phyloP scores from a whole-genome alignment of 2,329 filamentous ascomycete species.

The Ophiocordyceps sinensis region DNA sequence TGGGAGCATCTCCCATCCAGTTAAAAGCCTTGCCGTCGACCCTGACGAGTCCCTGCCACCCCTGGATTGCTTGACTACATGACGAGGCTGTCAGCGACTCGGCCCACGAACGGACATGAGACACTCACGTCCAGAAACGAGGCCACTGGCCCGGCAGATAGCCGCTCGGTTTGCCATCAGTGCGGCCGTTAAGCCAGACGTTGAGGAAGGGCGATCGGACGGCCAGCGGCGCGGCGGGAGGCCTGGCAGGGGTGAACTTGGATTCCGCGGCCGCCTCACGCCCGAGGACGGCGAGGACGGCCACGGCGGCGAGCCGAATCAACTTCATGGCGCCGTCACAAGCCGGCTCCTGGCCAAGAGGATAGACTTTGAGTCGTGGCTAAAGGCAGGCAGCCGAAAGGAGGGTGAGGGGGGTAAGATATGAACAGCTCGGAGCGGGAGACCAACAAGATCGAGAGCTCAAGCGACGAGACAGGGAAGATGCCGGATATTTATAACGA shows the following conservation, averaged over 20 bases:
- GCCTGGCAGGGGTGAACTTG: slow-evolving; percentile 47
- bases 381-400: background rate
- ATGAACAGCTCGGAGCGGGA: no score
- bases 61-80: slow-evolving; percentile 29
- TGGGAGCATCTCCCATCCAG: slow-evolving; percentile 49
- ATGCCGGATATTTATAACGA: no score
- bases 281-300: slow-evolving; percentile 7
- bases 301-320: slow-evolving; percentile 7
- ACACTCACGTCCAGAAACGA: slow-evolving; percentile 49
- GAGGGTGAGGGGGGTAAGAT: background rate
- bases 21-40: slow-evolving; percentile 51
- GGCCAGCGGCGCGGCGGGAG: slow-evolving; percentile 56
- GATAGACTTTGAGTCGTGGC: background rate
- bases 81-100: background rate
- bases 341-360: background rate
- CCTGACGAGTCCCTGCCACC: slow-evolving; percentile 54
- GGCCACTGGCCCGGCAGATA: slow-evolving; percentile 57
- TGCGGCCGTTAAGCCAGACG: slow-evolving; percentile 51
- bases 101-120: background rate
- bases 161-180: slow-evolving; percentile 46
- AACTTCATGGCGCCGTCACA: slow-evolving; percentile 7
- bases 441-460: no score
- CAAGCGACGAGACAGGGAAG: no score
- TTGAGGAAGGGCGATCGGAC: slow-evolving; percentile 65
- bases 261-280: slow-evolving; percentile 19